A percentile compares a stretch with the other conserved stretches of the same genome.
Conservation (phyloP, 345 rosid species). For the Citrus cavaleriei region DNA sequence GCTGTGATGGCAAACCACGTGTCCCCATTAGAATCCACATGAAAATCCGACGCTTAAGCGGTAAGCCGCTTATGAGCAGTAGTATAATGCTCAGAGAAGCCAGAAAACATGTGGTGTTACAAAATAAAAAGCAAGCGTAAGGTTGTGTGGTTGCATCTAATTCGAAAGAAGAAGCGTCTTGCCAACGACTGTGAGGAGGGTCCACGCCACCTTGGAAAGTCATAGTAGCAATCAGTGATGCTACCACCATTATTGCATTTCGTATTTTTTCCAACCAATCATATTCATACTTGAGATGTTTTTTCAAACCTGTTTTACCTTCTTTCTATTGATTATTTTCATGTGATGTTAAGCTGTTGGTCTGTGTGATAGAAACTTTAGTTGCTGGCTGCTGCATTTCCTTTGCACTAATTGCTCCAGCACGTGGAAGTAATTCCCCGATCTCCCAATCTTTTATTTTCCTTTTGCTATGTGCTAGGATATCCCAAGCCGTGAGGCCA, state of each 20-base stretch:
- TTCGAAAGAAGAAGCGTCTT: too few relatives aligned
- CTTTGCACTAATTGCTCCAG: not conserved
- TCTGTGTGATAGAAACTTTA: too few relatives aligned
- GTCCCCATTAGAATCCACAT: slow-evolving; percentile 29
- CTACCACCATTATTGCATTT: slow-evolving; percentile 23
- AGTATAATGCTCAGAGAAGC: slow-evolving; percentile 27
- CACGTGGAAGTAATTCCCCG: not conserved
- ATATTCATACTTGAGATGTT: not conserved
- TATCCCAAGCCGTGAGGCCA: not conserved
- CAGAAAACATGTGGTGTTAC: slow-evolving; percentile 15
- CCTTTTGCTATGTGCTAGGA: not conserved
- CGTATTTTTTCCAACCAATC: slow-evolving; percentile 1
- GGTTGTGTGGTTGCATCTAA: too few relatives aligned
- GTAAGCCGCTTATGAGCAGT: slow-evolving; percentile 24
- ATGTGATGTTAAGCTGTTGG: not conserved
- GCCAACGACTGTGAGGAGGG: slow-evolving; percentile 28
- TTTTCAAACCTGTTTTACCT: not conserved
- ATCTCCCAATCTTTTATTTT: not conserved
- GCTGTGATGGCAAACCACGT: slow-evolving; percentile 24
- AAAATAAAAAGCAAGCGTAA: not conserved
- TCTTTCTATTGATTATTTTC: not conserved
- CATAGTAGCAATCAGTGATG: slow-evolving; percentile 33
- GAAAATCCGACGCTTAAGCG: not conserved
- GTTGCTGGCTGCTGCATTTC: not conserved
- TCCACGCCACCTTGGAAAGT: slow-evolving; percentile 26